Evolutionary conservation across 1,284 basidiomycete genomes (phyloP).

Genomic region (Polyporus tsugae): DNA sequence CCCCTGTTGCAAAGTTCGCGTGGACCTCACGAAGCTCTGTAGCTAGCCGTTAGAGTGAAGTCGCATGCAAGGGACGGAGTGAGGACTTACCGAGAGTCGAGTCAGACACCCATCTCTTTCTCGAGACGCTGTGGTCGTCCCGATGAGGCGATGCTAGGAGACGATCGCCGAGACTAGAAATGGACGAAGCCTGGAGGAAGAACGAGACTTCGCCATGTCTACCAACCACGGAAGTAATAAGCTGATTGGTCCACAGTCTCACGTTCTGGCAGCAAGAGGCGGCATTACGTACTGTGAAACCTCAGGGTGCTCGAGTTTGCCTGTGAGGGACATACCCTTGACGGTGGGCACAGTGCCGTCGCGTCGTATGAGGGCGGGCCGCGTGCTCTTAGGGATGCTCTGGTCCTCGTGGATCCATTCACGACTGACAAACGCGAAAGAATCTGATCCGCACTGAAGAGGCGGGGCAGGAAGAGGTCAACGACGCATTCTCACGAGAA

Average conservation of each 20-base stretch:
- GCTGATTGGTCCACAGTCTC: not conserved
- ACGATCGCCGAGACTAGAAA: not conserved
- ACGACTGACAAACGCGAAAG: constrained; percentile 57
- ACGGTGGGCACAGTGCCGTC: constrained; percentile 46
- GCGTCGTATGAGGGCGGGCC: constrained; percentile 41
- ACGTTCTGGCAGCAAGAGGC: not conserved
- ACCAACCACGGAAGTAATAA: not conserved
- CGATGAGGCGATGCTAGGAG: not conserved
- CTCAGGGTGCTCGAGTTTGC: constrained; percentile 45
- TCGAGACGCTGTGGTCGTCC: not conserved
- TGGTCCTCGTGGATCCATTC: constrained; percentile 51
- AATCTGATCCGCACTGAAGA: constrained; percentile 52
- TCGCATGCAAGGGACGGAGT: not conserved
- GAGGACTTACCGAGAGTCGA: not conserved
- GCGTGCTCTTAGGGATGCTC: constrained; percentile 45
- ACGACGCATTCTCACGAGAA: not conserved
- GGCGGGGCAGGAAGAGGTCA: not conserved
- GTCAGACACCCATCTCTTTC: constrained; percentile 2
- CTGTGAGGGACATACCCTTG: constrained; percentile 50
- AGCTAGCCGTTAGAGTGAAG: not conserved
- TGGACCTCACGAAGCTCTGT: not conserved
- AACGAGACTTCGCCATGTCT: constrained; percentile 8
- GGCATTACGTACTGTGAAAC: not conserved
- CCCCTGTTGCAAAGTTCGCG: not conserved
- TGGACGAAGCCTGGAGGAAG: constrained; percentile 9